These are phyloP conservation scores for Phytophthora uliginosa DNA, from an alignment of 352 stramenopile genomes.

Conservation along the genomic window DNA sequence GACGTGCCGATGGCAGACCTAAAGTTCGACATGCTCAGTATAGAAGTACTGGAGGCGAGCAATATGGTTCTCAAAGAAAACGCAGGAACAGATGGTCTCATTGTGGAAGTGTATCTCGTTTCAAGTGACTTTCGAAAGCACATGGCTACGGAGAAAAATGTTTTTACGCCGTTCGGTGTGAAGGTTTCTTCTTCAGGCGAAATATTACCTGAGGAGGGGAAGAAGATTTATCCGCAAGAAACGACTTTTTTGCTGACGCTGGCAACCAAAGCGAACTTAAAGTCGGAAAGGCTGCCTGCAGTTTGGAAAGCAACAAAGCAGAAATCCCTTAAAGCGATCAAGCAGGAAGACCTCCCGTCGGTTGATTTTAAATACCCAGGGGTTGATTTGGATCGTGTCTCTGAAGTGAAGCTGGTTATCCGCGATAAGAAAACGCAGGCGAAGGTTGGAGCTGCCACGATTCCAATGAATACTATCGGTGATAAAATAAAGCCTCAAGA, in stretches of 20 bases:
- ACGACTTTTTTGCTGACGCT: constrained; percentile 36
- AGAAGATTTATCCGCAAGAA: constrained; percentile 34
- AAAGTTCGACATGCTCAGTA: constrained; percentile 52
- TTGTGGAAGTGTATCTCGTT: constrained; percentile 54
- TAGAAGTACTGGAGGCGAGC: constrained; percentile 61
- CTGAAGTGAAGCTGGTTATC: constrained; percentile 45
- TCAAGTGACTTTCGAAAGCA: constrained; percentile 62
- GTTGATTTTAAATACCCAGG: constrained; percentile 46
- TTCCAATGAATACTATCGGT: constrained; percentile 45
- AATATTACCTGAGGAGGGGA: constrained; percentile 47
- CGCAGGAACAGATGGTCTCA: constrained; percentile 34
- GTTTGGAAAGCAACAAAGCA: constrained; percentile 1
- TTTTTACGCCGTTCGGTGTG: constrained; percentile 52
- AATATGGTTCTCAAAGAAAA: constrained; percentile 57
- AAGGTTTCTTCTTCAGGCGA: constrained; percentile 51
- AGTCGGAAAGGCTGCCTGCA: background rate
- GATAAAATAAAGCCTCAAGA: constrained; percentile 20
- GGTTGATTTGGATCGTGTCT: constrained; percentile 59
- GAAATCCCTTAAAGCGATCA: background rate
- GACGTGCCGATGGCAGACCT: constrained; percentile 46
- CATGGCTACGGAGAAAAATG: constrained; percentile 18
- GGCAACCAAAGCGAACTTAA: background rate
- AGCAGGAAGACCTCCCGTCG: constrained; percentile 9
- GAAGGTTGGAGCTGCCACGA: constrained; percentile 48
- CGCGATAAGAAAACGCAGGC: constrained; percentile 35